phyloP scores from a whole-genome alignment of 2,329 filamentous ascomycete genomes.

The Fusarium nisikadoi region DNA sequence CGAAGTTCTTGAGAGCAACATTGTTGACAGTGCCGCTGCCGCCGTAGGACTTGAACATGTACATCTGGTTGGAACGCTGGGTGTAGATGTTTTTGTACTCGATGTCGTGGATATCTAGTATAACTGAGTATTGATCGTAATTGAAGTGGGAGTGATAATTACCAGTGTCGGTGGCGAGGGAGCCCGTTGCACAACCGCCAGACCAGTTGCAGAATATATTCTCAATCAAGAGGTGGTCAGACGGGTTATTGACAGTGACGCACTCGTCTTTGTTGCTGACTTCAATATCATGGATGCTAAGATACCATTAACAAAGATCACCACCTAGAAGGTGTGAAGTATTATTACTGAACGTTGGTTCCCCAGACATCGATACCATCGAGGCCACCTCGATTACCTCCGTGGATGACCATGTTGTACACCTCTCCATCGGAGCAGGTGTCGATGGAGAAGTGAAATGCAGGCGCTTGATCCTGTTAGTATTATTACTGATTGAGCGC shows the following conservation, averaged over 20 bases:
- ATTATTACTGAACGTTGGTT: constrained; percentile 15
- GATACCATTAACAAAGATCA: fast-evolving
- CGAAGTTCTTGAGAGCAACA: constrained; percentile 35
- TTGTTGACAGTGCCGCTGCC: constrained; percentile 36
- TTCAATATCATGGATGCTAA: constrained; percentile 32
- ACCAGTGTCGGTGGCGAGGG: constrained; percentile 1
- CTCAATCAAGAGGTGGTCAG: constrained; percentile 35
- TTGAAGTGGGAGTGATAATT: fast-evolving
- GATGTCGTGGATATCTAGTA: constrained; percentile 29
- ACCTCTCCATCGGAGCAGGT: constrained; percentile 34
- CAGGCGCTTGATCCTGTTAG: constrained; percentile 11
- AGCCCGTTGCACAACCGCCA: constrained; percentile 36
- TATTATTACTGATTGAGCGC: fast-evolving
- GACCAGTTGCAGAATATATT: constrained; percentile 41
- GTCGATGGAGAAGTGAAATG: constrained; percentile 31
- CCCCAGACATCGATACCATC: constrained; percentile 37
- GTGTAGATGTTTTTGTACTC: constrained; percentile 39
- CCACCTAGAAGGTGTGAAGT: fast-evolving
- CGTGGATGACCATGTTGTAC: constrained; percentile 37
- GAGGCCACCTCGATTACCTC: constrained; percentile 23
- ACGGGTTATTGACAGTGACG: constrained; percentile 37
- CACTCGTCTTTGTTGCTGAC: constrained; percentile 42
- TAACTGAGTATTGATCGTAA: too few species aligned
- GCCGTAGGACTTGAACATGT: constrained; percentile 40
- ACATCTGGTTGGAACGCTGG: constrained; percentile 38